Evolutionary conservation across 257 asterid species (phyloP), one percentile per base, ranked within the genome.

Genomic region (Orobanche coerulescens): DNA sequence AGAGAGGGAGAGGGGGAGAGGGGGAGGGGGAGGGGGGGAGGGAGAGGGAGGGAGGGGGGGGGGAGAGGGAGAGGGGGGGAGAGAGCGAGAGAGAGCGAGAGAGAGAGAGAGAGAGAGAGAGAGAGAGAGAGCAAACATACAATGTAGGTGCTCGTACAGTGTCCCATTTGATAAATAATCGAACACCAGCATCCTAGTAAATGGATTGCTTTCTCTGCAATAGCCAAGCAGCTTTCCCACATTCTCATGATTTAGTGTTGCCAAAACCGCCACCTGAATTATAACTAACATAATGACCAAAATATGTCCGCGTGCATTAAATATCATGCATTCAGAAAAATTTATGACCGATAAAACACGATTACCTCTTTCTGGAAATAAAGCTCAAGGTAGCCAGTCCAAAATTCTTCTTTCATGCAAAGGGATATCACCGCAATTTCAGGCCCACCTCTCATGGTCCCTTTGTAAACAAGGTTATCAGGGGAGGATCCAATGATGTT

Each of bases 141-240:
- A 79, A 61, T 88, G 98, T 43, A 91, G 92, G 71, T 88, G 98
- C 69, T 91, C 98, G 40, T 74, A 81, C 53, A 91, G 80, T 49
- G 98, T 79, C 58, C 98, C 98, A 18, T 91, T 91, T 9, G 98
- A 93, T 48, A 96, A 94, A 62, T 91, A 91, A 62, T 91, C 95
- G 44, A 85, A 85, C 46, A 88, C 96, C 80, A 91, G 83, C 96
- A 91, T 88, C 73, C 95, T 69, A 4, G 94, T 81, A 63, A 85
- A 84, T 9, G 96, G 96, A 53, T 53, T 70, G 69, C 68, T 80
- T 57, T 86, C 98, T 63, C 82, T 80, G 67, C 96, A 91, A 48
- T 77, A 88, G 20, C 98, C 98, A 3, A 91, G 72, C 65, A 91
- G 75, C 42, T 82, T 91, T 34, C 83, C 95, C 30, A 80, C 88